Conservation (phyloP, 306 rosid genomes). For the Argentina anserina region DNA sequence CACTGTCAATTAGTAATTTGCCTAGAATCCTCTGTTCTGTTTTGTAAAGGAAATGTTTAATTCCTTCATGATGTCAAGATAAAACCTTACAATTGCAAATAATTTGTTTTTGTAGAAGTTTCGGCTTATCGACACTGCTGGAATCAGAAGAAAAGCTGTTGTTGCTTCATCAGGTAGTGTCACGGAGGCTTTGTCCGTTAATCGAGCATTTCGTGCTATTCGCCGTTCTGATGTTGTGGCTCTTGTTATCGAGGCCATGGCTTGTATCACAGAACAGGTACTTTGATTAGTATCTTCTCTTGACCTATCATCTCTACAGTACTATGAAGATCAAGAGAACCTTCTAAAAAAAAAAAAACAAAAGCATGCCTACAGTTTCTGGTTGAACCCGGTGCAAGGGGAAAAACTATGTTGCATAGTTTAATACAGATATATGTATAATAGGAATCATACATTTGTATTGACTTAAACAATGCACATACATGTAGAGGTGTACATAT, state of each 20-base stretch:
- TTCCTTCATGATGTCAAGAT: background rate
- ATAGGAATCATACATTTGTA: background rate
- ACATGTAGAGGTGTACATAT: background rate
- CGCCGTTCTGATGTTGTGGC: slow-evolving; percentile 92
- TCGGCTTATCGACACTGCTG: slow-evolving; percentile 89
- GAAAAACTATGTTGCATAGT: background rate
- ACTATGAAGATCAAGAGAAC: background rate
- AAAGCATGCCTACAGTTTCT: background rate
- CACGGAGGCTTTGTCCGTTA: slow-evolving; percentile 88
- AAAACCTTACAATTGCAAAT: background rate
- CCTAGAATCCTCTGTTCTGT: background rate
- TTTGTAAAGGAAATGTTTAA: background rate
- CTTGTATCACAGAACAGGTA: slow-evolving; percentile 95
- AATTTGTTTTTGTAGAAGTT: slow-evolving; percentile 57
- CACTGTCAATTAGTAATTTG: slow-evolving; percentile 5
- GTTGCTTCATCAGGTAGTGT: slow-evolving; percentile 76
- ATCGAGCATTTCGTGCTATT: slow-evolving; percentile 93
- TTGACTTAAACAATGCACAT: too few species aligned
- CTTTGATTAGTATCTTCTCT: slow-evolving; percentile 3
- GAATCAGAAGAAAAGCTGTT: slow-evolving; percentile 82
- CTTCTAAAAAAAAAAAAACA: too few species aligned
- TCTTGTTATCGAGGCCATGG: slow-evolving; percentile 95
- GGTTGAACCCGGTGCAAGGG: background rate
- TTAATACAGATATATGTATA: background rate
- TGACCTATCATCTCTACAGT: background rate